These are phyloP conservation scores for Malassezia yamatoensis DNA, from an alignment of 1,284 basidiomycete species.

Conservation along the genomic window DNA sequence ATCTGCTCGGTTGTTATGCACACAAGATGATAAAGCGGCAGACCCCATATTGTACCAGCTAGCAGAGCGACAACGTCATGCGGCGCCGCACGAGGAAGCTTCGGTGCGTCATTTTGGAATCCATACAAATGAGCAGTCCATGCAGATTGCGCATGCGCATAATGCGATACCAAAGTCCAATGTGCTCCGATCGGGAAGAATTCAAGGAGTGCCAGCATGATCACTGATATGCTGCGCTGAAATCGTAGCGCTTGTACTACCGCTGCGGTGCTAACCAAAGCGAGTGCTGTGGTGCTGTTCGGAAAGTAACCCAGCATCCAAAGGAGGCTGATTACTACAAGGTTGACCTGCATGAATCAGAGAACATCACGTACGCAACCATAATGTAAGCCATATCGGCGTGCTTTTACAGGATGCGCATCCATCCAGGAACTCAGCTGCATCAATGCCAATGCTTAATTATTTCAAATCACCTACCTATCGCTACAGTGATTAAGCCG, in stretches of 20 bases:
- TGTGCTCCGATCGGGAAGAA: constrained; percentile 9
- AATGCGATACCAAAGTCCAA: not conserved
- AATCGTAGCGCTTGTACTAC: not conserved
- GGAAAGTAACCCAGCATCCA: not conserved
- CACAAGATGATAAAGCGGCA: constrained; percentile 13
- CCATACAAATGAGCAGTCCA: constrained; percentile 5
- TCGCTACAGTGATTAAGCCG: not conserved
- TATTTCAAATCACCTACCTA: constrained; percentile 3
- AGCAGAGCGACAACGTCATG: constrained; percentile 13
- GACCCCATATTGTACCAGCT: constrained; percentile 10
- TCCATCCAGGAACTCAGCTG: constrained; percentile 15
- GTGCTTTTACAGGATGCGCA: constrained; percentile 4
- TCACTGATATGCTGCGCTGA: too few species aligned
- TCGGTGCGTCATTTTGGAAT: not conserved
- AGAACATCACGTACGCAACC: not conserved
- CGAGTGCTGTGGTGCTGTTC: not conserved
- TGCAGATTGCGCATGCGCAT: not conserved
- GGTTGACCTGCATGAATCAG: constrained; percentile 3
- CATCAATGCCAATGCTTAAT: constrained; percentile 6
- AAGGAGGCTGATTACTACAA: not conserved
- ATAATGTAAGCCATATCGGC: not conserved
- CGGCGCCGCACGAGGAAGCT: not conserved
- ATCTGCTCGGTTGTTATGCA: constrained; percentile 10
- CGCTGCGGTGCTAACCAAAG: not conserved
- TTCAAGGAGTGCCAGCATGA: too few species aligned